Conservation (phyloP, 768 basidiomycete genomes). For the Suillus weaverae region DNA sequence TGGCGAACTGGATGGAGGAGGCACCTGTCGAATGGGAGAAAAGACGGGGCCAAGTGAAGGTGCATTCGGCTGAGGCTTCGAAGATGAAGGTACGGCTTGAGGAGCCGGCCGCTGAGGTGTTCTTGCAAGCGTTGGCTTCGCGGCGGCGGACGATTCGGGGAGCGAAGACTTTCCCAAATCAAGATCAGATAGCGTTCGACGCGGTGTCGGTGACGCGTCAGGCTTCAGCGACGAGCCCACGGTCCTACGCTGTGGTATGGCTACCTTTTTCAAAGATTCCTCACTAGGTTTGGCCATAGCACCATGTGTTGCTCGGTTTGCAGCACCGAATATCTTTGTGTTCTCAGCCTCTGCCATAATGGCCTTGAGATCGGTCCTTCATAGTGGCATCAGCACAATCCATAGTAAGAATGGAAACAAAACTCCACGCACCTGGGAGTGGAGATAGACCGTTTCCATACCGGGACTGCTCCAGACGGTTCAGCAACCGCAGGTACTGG, state of each 20-base stretch:
- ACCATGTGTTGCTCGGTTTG: background rate
- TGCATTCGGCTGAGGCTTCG: constrained; percentile 22
- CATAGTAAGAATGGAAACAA: background rate
- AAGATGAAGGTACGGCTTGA: constrained; percentile 14
- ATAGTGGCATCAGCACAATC: constrained; percentile 12
- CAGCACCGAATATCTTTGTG: constrained; percentile 4
- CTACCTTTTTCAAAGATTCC: background rate
- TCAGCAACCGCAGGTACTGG: constrained; percentile 16
- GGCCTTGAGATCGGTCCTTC: constrained; percentile 62
- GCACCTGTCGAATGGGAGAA: constrained; percentile 52
- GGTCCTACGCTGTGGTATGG: constrained; percentile 1
- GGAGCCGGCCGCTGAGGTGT: constrained; percentile 17
- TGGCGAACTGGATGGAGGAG: constrained; percentile 26
- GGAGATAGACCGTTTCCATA: constrained; percentile 49
- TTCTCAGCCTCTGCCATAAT: constrained; percentile 80
- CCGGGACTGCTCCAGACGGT: constrained; percentile 28
- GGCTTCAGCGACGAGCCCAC: constrained; percentile 10
- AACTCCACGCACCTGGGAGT: constrained; percentile 48
- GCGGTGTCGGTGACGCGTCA: constrained; percentile 10
- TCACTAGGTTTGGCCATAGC: background rate
- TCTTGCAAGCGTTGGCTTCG: background rate
- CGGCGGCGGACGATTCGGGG: background rate
- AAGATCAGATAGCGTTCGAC: constrained; percentile 13
- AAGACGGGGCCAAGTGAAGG: constrained; percentile 63
- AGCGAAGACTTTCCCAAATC: constrained; percentile 5